Evolutionary conservation across 164 flowering plant genomes (phyloP).

Genomic region (Vitis vinifera): ASM3070453v1 NC_081808.1:2534001-2534500

Average conservation of each 20-base stretch:
- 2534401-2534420: constrained; percentile 91
- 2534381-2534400: constrained; percentile 86
- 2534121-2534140: constrained; percentile 96
- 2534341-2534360: constrained; percentile 81
- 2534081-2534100: constrained; percentile 82
- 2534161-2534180: constrained; percentile 69
- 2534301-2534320: constrained; percentile 82
- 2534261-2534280: constrained; percentile 89
- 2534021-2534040: constrained; percentile 77
- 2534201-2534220: constrained; percentile 66
- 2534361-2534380: constrained; percentile 77
- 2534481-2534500: constrained; percentile 73
- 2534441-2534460: constrained; percentile 79
- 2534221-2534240: constrained; percentile 53
- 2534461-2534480: constrained; percentile 50
- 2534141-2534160: constrained; percentile 91
- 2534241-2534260: constrained; percentile 70
- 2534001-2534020: constrained; percentile 76
- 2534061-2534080: constrained; percentile 66
- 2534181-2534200: constrained; percentile 91
- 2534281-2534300: constrained; percentile 54
- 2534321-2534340: constrained; percentile 82
- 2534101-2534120: constrained; percentile 87
- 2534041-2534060: constrained; percentile 71
- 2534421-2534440: constrained; percentile 86